Conservation (phyloP, 1,139 yeast genomes). For the Tardiomyces digboiensis region DNA sequence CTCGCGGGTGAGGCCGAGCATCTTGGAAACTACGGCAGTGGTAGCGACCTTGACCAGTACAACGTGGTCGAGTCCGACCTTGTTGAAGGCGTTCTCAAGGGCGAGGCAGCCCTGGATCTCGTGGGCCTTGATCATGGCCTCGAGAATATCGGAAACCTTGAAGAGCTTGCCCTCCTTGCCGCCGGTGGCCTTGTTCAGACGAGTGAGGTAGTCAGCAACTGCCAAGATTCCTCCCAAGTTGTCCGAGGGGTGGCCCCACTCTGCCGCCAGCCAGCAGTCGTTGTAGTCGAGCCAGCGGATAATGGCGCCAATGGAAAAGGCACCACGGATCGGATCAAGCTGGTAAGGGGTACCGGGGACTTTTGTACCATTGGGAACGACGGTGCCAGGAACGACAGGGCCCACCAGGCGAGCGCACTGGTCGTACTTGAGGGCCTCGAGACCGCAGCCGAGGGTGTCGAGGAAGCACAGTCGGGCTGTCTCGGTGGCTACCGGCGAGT, state of each 20-base stretch:
- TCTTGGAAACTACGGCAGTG: slow-evolving; percentile 46
- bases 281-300: slow-evolving; percentile 53
- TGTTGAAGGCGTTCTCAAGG: slow-evolving; percentile 47
- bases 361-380: slow-evolving; percentile 44
- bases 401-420: slow-evolving; percentile 41
- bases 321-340: slow-evolving; percentile 48
- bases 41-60: slow-evolving; percentile 51
- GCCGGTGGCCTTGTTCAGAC: slow-evolving; percentile 34
- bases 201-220: slow-evolving; percentile 46
- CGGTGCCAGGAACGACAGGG: slow-evolving; percentile 46
- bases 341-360: slow-evolving; percentile 43
- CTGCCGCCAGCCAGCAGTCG: slow-evolving; percentile 58
- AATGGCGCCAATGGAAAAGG: slow-evolving; percentile 46
- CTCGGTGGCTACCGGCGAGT: slow-evolving; percentile 38
- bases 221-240: slow-evolving; percentile 50
- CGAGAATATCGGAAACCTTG: slow-evolving; percentile 41
- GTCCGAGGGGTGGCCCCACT: slow-evolving; percentile 59
- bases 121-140: slow-evolving; percentile 50
- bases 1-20: slow-evolving; percentile 38
- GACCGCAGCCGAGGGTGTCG: slow-evolving; percentile 51
- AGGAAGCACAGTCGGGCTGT: slow-evolving; percentile 46
- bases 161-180: slow-evolving; percentile 33
- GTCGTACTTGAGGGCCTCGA: slow-evolving; percentile 46
- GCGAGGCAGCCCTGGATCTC: slow-evolving; percentile 53
- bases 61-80: slow-evolving; percentile 53